Base-by-base conservation (phyloP, 352 stramenopile species). In the Thalassiosira hispida region DNA sequence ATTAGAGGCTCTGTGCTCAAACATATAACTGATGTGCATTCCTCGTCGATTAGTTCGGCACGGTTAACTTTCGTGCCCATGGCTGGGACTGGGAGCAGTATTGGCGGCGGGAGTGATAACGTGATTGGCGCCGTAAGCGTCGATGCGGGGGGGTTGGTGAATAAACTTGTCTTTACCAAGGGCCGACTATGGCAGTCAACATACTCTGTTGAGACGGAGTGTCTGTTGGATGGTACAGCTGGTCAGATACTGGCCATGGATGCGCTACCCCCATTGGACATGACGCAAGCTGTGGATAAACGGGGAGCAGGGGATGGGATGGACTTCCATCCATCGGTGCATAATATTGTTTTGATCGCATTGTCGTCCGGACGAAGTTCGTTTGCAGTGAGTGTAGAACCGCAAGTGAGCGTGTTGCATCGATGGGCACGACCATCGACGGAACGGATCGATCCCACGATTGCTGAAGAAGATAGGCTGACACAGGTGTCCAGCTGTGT, bases 301-400 rank as follows among this genome's bases (percentile, higher is more conserved):
- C 31, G 31, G 16, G 51, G 42, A 25, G 31, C n/a, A 56, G 38
- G 53, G 12, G 42, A 18, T 14, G 59, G 1, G 23, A 52, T 33
- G 42, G 7, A 57, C 12, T 20, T 72, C 33, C 69, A 72, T 57
- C 73, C 69, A 14, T 79, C 72, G 22, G 64, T 91, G 35, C 63
- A 85, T 22, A 84, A 83, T 25, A 81, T 94, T 23, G 79, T 87
- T 46, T 70, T 95, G 9, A 86, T 95, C 65, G 90, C 88, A 11
- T 76, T 96, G 27, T 88, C 78, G 20, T 93, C 94, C 1, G 94
- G 97, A 70, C 97, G 96, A 23, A 94, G 97, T 70, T 98, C 96
- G 1, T 99, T 98, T 85, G 93, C 98, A 20, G 96, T 98, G 18
- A 95, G 95, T 2, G 96, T 98, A 18, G 96, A 98, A 73, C 96